Base-by-base conservation (phyloP, 1,139 yeast species). In the Pichia norvegensis region DNA sequence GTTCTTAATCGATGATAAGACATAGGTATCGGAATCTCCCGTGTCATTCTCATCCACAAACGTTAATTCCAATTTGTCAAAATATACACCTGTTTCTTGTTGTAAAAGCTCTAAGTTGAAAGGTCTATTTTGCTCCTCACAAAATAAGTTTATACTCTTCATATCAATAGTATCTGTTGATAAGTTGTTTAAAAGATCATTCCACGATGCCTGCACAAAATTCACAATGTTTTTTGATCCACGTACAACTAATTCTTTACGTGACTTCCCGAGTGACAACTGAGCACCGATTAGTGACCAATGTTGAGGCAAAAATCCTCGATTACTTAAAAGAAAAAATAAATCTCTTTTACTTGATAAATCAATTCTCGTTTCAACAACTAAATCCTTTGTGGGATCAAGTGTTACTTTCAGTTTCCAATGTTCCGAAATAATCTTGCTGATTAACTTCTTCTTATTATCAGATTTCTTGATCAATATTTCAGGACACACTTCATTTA, bases 251-350 rank as follows among this genome's bases (percentile, higher is more conserved):
- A 72, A 55, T 44, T 66, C 65, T 37, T 55, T 60, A 27, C 66
- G 63, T 4, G 63, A 65, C 1, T 70, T 66, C 29, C 64, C 59
- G 25, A 79, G 67, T 6, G 70, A 64, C 41, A 80, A 66, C 47
- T 69, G 68, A 13, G 81, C 81, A 0, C 85, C 86, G 10, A 76
- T 67, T 45, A 77, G 67, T 4, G 78, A 66, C 67, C 81, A 69
- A 43, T 72, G 67, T 41, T 74, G 70, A 36, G 76, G 64, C 33
- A 76, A 58, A 27, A 63, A 61, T 5, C 79, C 81, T 41, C 69
- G 68, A 42, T 70, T 65, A 43, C 76, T 68, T 10, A 76, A 58
- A n/a, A 78, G 55, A 22, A 79, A 60, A 50, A 77, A 77, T 47
- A 76, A 55, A 41, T 78, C 80, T 20, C 71, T 61, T 36, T 68